Base-by-base conservation (phyloP, 2,329 filamentous ascomycete genomes). In the Calonectria honghensis region DNA sequence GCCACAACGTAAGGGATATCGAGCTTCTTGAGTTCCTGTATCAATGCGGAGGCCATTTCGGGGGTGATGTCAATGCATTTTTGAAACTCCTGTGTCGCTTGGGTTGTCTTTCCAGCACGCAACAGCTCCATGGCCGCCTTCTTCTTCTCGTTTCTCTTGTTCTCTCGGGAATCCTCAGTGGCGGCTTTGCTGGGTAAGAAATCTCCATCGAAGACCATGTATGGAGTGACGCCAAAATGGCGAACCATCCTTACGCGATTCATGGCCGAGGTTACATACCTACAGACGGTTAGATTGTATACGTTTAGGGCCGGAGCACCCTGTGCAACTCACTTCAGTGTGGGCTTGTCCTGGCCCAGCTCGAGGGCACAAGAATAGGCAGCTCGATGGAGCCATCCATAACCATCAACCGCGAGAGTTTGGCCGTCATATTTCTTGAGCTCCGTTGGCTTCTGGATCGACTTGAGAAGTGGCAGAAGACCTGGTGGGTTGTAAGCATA, bases 311-410 rank as follows among this genome's bases (percentile, higher is more conserved):
- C 31, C 20, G 7, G 18, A 50, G 35, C 16, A 16, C 52, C 59
- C 5, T 27, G 18, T 50, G 20, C 6, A 61, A 86, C 91, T 83
- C 89, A 97, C 94, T 95, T 97, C 69, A 91, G 93, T 0, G 96
- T 98, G 18, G 95, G 96, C 84, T 95, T 97, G 81, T 92, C 95
- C 81, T 96, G 91, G 45, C 96, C 97, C 76, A 99, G 90, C 81
- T 98, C 97, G 81, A 97, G 92, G 76, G 96, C 95, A 87, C 96
- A 98, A 65, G 95, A 91, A 78, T 97, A 93, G 61, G 96, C 96
- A 69, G 96, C 97, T 79, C 97, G 94, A 85, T 99, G 97, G 70
- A 99, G 92, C 97, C 97, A 99, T 84, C 96, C 97, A 89, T 99
- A 99, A 72, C 94, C 96, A 85, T 99, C 97, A 45, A 99, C 93